Conservation (phyloP, 2,329 filamentous ascomycete species). For the Cytospora piceicola region DNA sequence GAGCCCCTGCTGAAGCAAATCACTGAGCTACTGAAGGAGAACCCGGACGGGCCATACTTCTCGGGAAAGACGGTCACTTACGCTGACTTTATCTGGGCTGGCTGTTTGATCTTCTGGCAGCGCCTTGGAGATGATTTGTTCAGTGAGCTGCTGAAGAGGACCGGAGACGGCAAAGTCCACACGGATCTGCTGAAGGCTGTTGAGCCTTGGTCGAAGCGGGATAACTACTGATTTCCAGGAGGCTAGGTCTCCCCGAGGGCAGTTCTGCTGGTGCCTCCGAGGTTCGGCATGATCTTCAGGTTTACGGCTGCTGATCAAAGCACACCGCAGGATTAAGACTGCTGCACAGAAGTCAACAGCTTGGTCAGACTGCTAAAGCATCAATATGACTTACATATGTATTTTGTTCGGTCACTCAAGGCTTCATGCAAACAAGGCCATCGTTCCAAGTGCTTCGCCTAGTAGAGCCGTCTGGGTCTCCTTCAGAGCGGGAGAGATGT, state of each 20-base stretch:
- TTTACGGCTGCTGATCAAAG: not conserved
- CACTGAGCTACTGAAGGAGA: constrained; percentile 56
- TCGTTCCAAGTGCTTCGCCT: too few species aligned
- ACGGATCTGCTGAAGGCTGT: constrained; percentile 45
- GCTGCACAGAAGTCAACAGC: not conserved
- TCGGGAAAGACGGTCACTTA: constrained; percentile 59
- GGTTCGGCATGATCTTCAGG: not conserved
- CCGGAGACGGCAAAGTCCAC: constrained; percentile 45
- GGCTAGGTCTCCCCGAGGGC: too few species aligned
- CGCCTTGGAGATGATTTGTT: constrained; percentile 42
- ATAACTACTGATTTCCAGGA: constrained; percentile 39
- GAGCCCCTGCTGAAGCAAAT: constrained; percentile 42
- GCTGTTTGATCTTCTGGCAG: constrained; percentile 42
- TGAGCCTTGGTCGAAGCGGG: constrained; percentile 47
- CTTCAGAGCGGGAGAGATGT: not conserved
- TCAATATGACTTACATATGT: not conserved
- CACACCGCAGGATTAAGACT: not conserved
- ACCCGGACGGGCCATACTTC: constrained; percentile 63
- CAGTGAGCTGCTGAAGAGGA: constrained; percentile 42
- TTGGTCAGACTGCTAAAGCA: not conserved
- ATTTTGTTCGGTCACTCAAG: too few species aligned
- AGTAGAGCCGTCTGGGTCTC: not conserved
- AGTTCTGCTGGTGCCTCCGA: too few species aligned
- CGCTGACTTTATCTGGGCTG: constrained; percentile 56
- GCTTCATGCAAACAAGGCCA: too few species aligned